These are phyloP conservation scores for Capronia epimyces DNA, from an alignment of 2,329 filamentous ascomycete genomes.

Conservation along the genomic window DNA sequence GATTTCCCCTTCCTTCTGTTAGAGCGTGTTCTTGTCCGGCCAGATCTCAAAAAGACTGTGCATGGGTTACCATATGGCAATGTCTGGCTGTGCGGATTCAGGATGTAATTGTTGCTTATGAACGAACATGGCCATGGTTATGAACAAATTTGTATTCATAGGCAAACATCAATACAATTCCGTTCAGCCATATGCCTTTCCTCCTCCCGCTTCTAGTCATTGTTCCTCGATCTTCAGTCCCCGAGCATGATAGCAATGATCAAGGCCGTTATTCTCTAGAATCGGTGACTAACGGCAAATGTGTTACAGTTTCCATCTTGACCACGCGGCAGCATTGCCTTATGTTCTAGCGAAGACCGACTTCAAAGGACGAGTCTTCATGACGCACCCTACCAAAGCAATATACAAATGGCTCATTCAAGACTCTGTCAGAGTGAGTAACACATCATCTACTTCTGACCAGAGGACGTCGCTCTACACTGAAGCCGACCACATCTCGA, in stretches of 20 bases:
- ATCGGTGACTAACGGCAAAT: constrained; percentile 31
- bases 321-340: constrained; percentile 96
- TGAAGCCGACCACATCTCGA: constrained; percentile 89
- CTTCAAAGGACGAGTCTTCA: constrained; percentile 93
- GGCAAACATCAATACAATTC: constrained; percentile 27
- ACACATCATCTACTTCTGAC: constrained; percentile 57
- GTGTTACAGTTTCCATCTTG: constrained; percentile 78
- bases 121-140: not conserved
- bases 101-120: not conserved
- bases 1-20: constrained; percentile 24
- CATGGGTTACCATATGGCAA: not conserved
- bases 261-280: not conserved
- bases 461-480: constrained; percentile 72
- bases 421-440: constrained; percentile 87
- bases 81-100: not conserved
- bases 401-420: constrained; percentile 99
- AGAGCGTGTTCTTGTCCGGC: constrained; percentile 21
- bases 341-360: constrained; percentile 98
- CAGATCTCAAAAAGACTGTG: not conserved
- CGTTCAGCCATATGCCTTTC: constrained; percentile 21
- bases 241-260: not conserved
- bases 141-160: constrained; percentile 17
- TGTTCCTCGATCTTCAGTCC: constrained; percentile 6
- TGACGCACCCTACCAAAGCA: constrained; percentile 98
- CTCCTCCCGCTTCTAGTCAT: constrained; percentile 4